phyloP scores from a whole-genome alignment of 2,329 filamentous ascomycete genomes.

The Trichoderma cornu-damae region DNA sequence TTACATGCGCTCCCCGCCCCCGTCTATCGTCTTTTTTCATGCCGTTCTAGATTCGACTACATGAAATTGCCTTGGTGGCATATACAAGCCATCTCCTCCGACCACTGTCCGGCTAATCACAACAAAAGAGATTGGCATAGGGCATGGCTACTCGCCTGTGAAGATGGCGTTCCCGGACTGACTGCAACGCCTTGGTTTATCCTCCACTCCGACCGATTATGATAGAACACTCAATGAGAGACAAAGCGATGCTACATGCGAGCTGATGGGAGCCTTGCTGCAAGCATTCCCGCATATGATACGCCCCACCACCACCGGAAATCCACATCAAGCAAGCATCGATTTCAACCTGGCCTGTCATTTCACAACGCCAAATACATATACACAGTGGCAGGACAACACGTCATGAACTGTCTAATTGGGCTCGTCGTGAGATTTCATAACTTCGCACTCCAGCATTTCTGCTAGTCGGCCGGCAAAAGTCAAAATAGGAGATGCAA shows the following conservation, averaged over 20 bases:
- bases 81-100: not conserved
- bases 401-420: not conserved
- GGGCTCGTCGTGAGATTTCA: not conserved
- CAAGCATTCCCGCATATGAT: not conserved
- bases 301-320: not conserved
- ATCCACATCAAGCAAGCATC: not conserved
- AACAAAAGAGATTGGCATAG: not conserved
- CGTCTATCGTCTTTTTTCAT: not conserved
- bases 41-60: not conserved
- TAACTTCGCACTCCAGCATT: too few relatives aligned
- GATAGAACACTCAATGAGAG: not conserved
- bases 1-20: conserved; percentile 10
- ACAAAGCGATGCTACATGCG: not conserved
- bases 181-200: too few relatives aligned
- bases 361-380: not conserved
- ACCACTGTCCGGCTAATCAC: not conserved
- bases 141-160: not conserved
- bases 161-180: not conserved
- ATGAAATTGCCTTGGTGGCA: not conserved
- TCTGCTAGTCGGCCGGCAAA: conserved; percentile 4
- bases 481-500: not conserved
- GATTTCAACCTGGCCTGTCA: not conserved
- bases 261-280: not conserved
- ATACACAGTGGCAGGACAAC: not conserved
- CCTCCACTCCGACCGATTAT: too few relatives aligned